Evolutionary conservation across 2,329 filamentous ascomycete species (phyloP), one percentile per base, ranked within the genome.

Genomic region (Fusarium clavum): DNA sequence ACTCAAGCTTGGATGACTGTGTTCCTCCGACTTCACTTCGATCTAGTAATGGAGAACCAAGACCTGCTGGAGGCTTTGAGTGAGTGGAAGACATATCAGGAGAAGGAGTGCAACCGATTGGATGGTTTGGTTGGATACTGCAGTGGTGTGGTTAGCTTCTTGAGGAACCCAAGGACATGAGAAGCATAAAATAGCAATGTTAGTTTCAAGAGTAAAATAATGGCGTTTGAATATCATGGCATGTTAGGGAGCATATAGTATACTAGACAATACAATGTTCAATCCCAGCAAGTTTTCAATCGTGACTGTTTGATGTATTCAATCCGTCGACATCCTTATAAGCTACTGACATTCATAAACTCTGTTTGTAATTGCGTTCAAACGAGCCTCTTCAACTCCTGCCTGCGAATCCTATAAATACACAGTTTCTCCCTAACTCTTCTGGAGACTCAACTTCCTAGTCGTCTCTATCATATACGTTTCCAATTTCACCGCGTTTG

Each of bases 1-100:
- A 92, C 94, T 18, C 94, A 98, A 80, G 94, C 94, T 1, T 99
- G 96, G 95, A 98, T 99, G 94, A 91, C 92, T 3, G 95, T 98
- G 2, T 97, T 98, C 76, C 79, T 99, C 63, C 88, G 91, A 49
- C 83, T 97, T 43, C 95, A 98, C 79, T 87, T 87, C 68, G 87
- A 89, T 70, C 69, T 85, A 40, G 80, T 87, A 44, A 83, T 83
- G 81, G 84, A 81, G 77, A 87, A 76, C 78, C 81, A 83, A 69
- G 75, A 79, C 30, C 79, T 95, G 16, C 83, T 89, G 47, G 82
- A 80, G 2, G 88, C 87, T 48, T 80, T 98, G 64, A 79, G 81
- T 55, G 85, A 87, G 72, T 98, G 94, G 93, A 90, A 90, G 78
- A 81, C 80, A 29, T 88, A 91, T 74, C 92, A 95, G 79, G 89